Conservation (phyloP, 1,139 yeast species). For the Williopsis jadinii region DNA sequence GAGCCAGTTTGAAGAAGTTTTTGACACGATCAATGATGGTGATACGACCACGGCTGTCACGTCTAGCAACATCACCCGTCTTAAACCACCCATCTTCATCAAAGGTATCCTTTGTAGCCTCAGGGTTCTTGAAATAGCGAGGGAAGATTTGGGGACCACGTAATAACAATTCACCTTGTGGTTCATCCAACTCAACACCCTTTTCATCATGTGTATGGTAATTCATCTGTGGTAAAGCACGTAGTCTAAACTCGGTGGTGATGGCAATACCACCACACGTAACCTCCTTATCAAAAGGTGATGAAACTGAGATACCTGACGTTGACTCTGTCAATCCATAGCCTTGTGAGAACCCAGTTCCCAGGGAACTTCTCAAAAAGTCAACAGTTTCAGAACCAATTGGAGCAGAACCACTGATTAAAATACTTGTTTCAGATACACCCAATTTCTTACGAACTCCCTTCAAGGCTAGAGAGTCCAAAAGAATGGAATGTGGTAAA, state of each 20-base stretch:
- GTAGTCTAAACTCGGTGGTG: conserved; percentile 49
- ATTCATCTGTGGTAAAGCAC: conserved; percentile 64
- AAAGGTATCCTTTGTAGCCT: conserved; percentile 44
- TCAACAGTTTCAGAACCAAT: conserved; percentile 51
- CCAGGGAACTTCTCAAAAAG: conserved; percentile 57
- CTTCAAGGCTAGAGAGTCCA: conserved; percentile 29
- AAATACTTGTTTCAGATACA: conserved; percentile 37
- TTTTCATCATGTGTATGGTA: conserved; percentile 44
- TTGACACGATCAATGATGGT: conserved; percentile 60
- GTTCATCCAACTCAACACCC: conserved; percentile 30
- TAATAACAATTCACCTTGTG: conserved; percentile 53
- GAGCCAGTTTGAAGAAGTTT: conserved; percentile 55
- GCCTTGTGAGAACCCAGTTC: conserved; percentile 52
- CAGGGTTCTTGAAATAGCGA: conserved; percentile 52
- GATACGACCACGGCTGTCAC: conserved; percentile 49
- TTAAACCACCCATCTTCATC: conserved; percentile 69
- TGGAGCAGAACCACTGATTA: conserved; percentile 71
- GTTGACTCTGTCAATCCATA: conserved; percentile 75
- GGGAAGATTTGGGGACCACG: conserved; percentile 63
- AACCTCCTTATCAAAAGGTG: conserved; percentile 35
- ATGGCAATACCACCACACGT: conserved; percentile 57
- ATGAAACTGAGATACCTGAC: conserved; percentile 51
- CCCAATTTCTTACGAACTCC: conserved; percentile 54
- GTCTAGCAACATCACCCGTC: conserved; percentile 67
- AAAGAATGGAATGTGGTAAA: conserved; percentile 19